Conservation (phyloP, 2,329 filamentous ascomycete genomes). For the Calonectria fujianensis region DNA sequence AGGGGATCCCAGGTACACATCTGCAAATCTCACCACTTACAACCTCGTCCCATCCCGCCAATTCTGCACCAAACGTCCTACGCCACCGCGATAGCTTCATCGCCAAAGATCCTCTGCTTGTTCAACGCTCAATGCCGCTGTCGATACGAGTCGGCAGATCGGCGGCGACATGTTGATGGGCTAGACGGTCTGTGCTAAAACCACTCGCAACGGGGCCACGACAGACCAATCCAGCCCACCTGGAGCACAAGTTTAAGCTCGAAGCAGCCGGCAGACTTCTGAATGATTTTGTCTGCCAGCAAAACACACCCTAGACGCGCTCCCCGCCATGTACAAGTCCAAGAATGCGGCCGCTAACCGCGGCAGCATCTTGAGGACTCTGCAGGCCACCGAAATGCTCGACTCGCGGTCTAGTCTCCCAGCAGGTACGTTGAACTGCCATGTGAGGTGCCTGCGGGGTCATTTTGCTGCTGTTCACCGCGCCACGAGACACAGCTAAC, state of each 20-base stretch:
- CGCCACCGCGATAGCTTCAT: slow-evolving; percentile 1
- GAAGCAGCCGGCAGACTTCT: slow-evolving; percentile 15
- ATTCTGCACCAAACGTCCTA: slow-evolving; percentile 12
- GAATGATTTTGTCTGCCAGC: not conserved
- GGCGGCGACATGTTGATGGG: slow-evolving; percentile 49
- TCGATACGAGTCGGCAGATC: slow-evolving; percentile 41
- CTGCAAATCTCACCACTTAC: slow-evolving; percentile 23
- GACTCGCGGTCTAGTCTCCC: slow-evolving; percentile 86
- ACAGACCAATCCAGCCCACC: slow-evolving; percentile 16
- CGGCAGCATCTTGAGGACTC: slow-evolving; percentile 80
- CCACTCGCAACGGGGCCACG: slow-evolving; percentile 39
- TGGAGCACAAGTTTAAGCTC: not conserved
- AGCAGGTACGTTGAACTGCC: slow-evolving; percentile 75
- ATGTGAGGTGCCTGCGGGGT: too few relatives aligned
- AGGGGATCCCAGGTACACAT: slow-evolving; percentile 15
- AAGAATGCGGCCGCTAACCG: slow-evolving; percentile 63
- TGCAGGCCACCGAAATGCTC: slow-evolving; percentile 88
- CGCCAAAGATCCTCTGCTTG: slow-evolving; percentile 1
- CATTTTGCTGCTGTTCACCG: not conserved
- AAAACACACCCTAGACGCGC: slow-evolving; percentile 30
- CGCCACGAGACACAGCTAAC: slow-evolving; percentile 35
- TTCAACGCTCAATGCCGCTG: slow-evolving; percentile 43
- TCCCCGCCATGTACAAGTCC: slow-evolving; percentile 64
- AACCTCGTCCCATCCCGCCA: slow-evolving; percentile 9
- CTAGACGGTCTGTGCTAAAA: slow-evolving; percentile 41